phyloP scores from a whole-genome alignment of 495 filamentous ascomycete species.

The Viridothelium virens region DNA sequence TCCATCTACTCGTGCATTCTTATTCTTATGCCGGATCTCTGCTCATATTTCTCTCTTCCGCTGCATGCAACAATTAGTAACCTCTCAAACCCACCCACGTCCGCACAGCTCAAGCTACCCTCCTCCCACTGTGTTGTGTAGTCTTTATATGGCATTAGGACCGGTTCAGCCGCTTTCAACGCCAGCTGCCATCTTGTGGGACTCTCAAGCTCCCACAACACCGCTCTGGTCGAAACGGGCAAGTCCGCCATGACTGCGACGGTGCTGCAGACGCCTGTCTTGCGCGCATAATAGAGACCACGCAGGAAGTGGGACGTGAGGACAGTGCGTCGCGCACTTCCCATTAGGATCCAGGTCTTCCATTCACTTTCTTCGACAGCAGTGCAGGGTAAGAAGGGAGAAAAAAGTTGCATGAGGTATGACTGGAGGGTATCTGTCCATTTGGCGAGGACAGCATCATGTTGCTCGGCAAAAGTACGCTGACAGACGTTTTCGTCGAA shows the following conservation, averaged over 20 bases:
- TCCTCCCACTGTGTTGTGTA: not conserved
- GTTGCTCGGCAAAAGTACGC: slow-evolving; percentile 40
- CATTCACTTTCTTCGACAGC: slow-evolving; percentile 17
- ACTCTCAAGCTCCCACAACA: not conserved
- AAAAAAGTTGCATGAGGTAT: slow-evolving; percentile 13
- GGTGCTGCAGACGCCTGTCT: slow-evolving; percentile 35
- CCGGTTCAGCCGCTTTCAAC: not conserved
- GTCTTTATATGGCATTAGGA: not conserved
- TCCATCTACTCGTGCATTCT: not conserved
- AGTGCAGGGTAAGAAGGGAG: slow-evolving; percentile 7
- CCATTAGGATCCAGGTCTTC: slow-evolving; percentile 42
- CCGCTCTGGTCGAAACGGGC: not conserved
- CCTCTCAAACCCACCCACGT: not conserved
- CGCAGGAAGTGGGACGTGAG: slow-evolving; percentile 36
- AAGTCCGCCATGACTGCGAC: not conserved
- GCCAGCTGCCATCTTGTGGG: not conserved
- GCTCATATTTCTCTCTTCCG: not conserved
- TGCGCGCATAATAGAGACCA: slow-evolving; percentile 38
- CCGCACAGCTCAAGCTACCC: not conserved
- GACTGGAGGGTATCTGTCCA: slow-evolving; percentile 37
- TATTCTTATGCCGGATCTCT: not conserved
- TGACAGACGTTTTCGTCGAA: slow-evolving; percentile 51
- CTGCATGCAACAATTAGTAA: not conserved
- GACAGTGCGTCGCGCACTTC: slow-evolving; percentile 41
- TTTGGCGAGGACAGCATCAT: slow-evolving; percentile 38